phyloP scores from a whole-genome alignment of 306 rosid species.

The Dryas octopetala region DNA sequence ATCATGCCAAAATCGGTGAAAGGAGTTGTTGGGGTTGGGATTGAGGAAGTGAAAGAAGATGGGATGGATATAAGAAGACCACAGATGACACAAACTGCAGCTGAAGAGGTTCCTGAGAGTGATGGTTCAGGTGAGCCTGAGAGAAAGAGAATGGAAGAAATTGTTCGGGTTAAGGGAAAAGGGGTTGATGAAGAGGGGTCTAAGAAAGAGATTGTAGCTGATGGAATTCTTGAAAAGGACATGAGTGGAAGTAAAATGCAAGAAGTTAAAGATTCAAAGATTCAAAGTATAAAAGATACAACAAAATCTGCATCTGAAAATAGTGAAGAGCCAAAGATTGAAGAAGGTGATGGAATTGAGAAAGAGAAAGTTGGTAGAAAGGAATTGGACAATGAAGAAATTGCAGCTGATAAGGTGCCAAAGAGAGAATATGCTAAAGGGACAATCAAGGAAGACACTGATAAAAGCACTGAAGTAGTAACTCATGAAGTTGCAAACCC shows the following conservation, averaged over 20 bases:
- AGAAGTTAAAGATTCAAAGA: constrained; percentile 7
- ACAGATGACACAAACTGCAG: constrained; percentile 11
- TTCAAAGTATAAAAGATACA: background rate
- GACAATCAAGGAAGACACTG: background rate
- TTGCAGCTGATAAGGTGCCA: constrained; percentile 13
- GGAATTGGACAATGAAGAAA: constrained; percentile 14
- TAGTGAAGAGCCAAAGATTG: background rate
- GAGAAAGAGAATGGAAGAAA: constrained; percentile 6
- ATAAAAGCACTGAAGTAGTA: background rate
- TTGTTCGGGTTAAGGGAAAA: background rate
- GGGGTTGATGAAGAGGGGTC: background rate
- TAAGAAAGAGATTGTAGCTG: background rate
- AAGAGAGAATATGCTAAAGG: background rate
- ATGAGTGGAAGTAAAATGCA: constrained; percentile 7
- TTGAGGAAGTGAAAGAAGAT: constrained; percentile 61
- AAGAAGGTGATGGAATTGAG: constrained; percentile 1
- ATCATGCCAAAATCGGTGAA: constrained; percentile 60
- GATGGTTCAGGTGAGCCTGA: background rate
- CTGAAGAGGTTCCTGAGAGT: background rate
- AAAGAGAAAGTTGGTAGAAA: constrained; percentile 5
- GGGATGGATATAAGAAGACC: constrained; percentile 15
- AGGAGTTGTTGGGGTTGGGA: constrained; percentile 42
- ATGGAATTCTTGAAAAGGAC: background rate
- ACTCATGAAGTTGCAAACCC: background rate
- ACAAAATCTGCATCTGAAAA: background rate